Evolutionary conservation across 2,329 filamentous ascomycete species (phyloP).

Genomic region (Lizonia empirigonia): DNA sequence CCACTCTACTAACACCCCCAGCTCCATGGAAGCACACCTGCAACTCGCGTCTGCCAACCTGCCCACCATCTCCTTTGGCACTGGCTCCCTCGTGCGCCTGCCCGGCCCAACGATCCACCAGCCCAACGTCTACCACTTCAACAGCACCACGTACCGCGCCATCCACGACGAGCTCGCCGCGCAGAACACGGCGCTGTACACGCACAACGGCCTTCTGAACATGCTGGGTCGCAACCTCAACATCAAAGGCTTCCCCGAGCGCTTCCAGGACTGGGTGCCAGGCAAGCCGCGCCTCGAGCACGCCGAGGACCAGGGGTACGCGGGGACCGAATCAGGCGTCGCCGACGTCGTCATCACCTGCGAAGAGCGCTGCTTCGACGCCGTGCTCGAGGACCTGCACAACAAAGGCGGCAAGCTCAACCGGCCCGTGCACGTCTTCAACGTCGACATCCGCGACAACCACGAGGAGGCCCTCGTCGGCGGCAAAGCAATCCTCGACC

Average conservation of each 20-base stretch:
- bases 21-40: conserved; percentile 99
- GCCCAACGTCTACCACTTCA: conserved; percentile 98
- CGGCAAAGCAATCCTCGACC: conserved; percentile 87
- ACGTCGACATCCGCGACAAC: conserved; percentile 97
- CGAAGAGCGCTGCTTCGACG: conserved; percentile 97
- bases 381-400: conserved; percentile 91
- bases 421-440: conserved; percentile 94
- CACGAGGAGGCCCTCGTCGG: conserved; percentile 94
- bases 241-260: conserved; percentile 94
- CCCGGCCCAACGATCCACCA: conserved; percentile 90
- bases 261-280: conserved; percentile 96
- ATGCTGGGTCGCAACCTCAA: conserved; percentile 92
- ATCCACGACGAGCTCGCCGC: conserved; percentile 90
- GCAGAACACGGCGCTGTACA: conserved; percentile 88
- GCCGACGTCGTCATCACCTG: conserved; percentile 97
- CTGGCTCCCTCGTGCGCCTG: conserved; percentile 89
- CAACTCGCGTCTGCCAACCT: conserved; percentile 82
- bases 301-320: conserved; percentile 72
- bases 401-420: conserved; percentile 86
- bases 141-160: conserved; percentile 90
- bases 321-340: conserved; percentile 83
- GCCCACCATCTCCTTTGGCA: conserved; percentile 98
- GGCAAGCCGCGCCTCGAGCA: conserved; percentile 80
- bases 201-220: conserved; percentile 88
- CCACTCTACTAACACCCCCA: conserved; percentile 46